Evolutionary conservation across 2,329 filamentous ascomycete species (phyloP).

Genomic region (Bisporella sp.): DNA sequence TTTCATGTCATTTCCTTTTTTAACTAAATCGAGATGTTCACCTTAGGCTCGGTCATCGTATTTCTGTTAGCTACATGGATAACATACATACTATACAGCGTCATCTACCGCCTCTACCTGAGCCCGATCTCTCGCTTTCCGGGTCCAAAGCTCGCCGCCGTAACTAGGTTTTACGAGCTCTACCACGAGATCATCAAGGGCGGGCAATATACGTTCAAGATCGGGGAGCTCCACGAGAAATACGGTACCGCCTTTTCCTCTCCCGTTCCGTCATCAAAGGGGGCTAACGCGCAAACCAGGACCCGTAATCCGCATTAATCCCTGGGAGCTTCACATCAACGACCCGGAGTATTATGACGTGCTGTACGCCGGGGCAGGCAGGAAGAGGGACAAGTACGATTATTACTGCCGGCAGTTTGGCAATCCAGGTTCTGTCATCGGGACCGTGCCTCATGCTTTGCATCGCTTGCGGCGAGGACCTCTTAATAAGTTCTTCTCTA

Average conservation of each 20-base stretch:
- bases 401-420: conserved; percentile 6
- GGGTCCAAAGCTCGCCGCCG: conserved; percentile 27
- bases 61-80: too few relatives aligned
- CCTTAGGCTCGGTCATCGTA: too few relatives aligned
- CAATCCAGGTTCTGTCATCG: conserved; percentile 6
- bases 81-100: neutral
- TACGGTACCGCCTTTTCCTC: conserved; percentile 34
- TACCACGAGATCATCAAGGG: neutral
- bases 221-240: conserved; percentile 34
- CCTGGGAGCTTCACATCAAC: conserved; percentile 33
- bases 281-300: conserved; percentile 33
- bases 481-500: conserved; percentile 17
- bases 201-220: conserved; percentile 5
- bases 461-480: conserved; percentile 13
- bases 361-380: conserved; percentile 26
- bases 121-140: conserved; percentile 27
- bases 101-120: conserved; percentile 25
- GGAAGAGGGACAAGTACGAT: conserved; percentile 9
- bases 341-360: conserved; percentile 32
- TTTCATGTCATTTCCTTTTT: too few relatives aligned
- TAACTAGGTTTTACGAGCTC: conserved; percentile 17
- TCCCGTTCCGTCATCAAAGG: conserved; percentile 34
- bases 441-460: conserved; percentile 11
- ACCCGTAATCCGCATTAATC: conserved; percentile 30
- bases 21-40: too few relatives aligned